Conservation (phyloP, 1,284 basidiomycete species). For the Volvariella volvacea region DNA sequence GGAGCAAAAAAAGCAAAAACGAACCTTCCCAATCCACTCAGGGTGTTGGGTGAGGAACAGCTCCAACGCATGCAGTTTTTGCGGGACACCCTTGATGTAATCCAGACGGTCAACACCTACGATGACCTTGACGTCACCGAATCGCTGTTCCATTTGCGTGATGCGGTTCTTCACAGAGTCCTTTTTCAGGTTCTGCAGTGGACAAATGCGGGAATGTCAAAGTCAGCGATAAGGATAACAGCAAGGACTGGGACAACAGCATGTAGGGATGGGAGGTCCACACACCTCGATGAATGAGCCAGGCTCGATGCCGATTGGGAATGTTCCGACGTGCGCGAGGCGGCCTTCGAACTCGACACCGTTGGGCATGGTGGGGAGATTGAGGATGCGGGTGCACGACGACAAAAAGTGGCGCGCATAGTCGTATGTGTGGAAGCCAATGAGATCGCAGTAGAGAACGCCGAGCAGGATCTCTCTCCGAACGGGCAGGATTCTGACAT, state of each 20-base stretch:
- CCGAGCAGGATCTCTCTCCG: slow-evolving; percentile 95
- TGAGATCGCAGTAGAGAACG: slow-evolving; percentile 92
- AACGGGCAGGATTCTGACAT: slow-evolving; percentile 84
- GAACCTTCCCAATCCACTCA: slow-evolving; percentile 96
- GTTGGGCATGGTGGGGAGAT: slow-evolving; percentile 96
- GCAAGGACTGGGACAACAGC: slow-evolving; percentile 3
- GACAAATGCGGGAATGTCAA: too few relatives aligned
- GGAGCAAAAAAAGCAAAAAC: slow-evolving; percentile 9
- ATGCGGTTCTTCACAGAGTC: slow-evolving; percentile 79
- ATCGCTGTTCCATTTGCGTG: slow-evolving; percentile 78
- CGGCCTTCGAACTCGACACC: slow-evolving; percentile 95
- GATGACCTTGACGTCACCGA: slow-evolving; percentile 94
- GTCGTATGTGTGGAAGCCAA: slow-evolving; percentile 99
- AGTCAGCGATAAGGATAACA: too few relatives aligned
- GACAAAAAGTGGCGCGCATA: slow-evolving; percentile 99
- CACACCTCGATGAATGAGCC: slow-evolving; percentile 79
- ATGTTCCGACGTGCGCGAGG: slow-evolving; percentile 95
- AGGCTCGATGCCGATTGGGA: slow-evolving; percentile 98
- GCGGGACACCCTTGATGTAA: slow-evolving; percentile 99
- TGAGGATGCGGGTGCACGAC: slow-evolving; percentile 94
- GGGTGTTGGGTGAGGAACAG: slow-evolving; percentile 96
- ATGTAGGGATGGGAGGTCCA: slow-evolving; percentile 4
- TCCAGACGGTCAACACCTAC: slow-evolving; percentile 97
- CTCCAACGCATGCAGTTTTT: slow-evolving; percentile 95
- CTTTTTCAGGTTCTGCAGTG: slow-evolving; percentile 64